Evolutionary conservation across 495 filamentous ascomycete genomes (phyloP).

Genomic region (Xylaria scruposa): DNA sequence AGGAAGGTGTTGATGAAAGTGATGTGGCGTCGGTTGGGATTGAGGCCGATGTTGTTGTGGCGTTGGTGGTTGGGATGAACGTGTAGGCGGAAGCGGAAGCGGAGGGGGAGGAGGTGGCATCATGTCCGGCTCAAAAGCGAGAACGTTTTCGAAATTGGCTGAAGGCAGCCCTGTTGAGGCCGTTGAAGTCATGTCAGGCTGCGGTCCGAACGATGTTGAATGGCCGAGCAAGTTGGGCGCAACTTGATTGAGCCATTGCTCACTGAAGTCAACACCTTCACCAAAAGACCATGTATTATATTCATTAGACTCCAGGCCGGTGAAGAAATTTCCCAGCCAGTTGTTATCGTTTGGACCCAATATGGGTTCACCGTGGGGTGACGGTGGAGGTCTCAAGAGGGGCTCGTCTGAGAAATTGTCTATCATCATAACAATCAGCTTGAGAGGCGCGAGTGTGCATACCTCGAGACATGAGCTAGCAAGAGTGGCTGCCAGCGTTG

Average conservation of each 20-base stretch:
- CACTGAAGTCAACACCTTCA: constrained; percentile 54
- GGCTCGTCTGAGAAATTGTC: constrained; percentile 44
- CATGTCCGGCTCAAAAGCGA: constrained; percentile 35
- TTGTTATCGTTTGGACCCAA: constrained; percentile 67
- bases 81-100: neutral
- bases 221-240: constrained; percentile 67
- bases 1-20: constrained; percentile 2
- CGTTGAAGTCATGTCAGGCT: constrained; percentile 36
- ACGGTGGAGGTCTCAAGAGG: constrained; percentile 61
- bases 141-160: constrained; percentile 30
- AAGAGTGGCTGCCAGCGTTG: neutral
- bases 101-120: constrained; percentile 39
- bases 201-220: constrained; percentile 66
- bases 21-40: constrained; percentile 5
- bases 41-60: constrained; percentile 31
- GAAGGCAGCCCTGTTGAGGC: constrained; percentile 30
- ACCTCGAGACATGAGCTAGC: neutral
- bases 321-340: constrained; percentile 68
- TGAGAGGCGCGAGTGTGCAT: constrained; percentile 6
- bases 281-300: constrained; percentile 55
- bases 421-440: constrained; percentile 36
- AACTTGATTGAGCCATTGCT: constrained; percentile 62
- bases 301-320: constrained; percentile 62
- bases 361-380: constrained; percentile 64
- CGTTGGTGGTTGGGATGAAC: neutral